phyloP scores from a whole-genome alignment of 768 basidiomycete species.

The Suillus americanus region DNA sequence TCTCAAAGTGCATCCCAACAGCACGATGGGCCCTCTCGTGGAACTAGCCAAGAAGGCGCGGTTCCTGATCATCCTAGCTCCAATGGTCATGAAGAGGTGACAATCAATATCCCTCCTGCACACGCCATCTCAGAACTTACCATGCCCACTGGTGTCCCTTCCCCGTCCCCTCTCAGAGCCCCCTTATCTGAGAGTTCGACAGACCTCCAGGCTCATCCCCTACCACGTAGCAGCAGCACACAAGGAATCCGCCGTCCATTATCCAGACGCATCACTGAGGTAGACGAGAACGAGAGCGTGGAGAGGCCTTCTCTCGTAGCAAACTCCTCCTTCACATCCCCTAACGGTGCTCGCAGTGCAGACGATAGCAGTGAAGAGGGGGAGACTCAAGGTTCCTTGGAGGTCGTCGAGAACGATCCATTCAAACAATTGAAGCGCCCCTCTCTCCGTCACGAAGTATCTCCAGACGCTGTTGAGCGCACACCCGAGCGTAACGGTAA shows the following conservation, averaged over 20 bases:
- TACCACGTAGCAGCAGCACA: constrained; percentile 8
- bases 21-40: constrained; percentile 17
- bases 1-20: constrained; percentile 74
- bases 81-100: constrained; percentile 13
- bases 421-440: constrained; percentile 18
- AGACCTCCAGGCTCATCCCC: not conserved
- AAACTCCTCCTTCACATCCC: constrained; percentile 2
- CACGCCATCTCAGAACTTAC: constrained; percentile 28
- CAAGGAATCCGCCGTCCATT: constrained; percentile 16
- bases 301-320: not conserved
- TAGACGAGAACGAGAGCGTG: constrained; percentile 18
- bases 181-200: not conserved
- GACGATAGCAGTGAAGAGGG: constrained; percentile 23
- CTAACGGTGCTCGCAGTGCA: not conserved
- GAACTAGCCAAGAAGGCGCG: constrained; percentile 16
- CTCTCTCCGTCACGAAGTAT: constrained; percentile 1
- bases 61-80: constrained; percentile 7
- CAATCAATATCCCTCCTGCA: constrained; percentile 23
- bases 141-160: constrained; percentile 22
- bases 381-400: constrained; percentile 13
- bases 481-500: not conserved
- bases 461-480: not conserved
- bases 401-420: constrained; percentile 26
- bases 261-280: constrained; percentile 27
- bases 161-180: constrained; percentile 1